Evolutionary conservation across 1,284 basidiomycete species (phyloP).

Genomic region (Austroboletus niveus): DNA sequence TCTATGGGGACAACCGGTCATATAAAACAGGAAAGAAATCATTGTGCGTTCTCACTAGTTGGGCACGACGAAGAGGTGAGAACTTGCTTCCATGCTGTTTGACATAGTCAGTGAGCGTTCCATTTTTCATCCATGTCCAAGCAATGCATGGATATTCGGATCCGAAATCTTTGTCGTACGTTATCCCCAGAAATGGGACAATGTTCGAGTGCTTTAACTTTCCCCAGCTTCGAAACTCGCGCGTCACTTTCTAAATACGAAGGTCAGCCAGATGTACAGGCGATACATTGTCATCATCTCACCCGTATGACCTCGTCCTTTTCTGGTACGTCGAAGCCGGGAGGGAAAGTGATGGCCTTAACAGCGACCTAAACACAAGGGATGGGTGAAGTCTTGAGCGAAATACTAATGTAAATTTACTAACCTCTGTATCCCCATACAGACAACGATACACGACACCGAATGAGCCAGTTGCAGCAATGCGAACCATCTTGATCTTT

Average conservation of each 20-base stretch:
- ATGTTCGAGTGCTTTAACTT: slow-evolving; percentile 6
- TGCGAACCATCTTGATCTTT: background rate
- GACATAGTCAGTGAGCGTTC: slow-evolving; percentile 3
- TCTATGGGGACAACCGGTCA: background rate
- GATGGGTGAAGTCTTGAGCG: background rate
- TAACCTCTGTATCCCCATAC: background rate
- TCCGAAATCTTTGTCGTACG: background rate
- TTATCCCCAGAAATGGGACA: slow-evolving; percentile 1
- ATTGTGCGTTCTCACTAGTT: background rate
- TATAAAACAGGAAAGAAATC: background rate
- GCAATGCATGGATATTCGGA: slow-evolving; percentile 11
- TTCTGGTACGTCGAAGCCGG: background rate
- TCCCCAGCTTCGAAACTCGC: slow-evolving; percentile 8
- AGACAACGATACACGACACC: background rate
- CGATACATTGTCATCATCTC: background rate
- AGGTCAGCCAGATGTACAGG: background rate
- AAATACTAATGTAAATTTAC: background rate
- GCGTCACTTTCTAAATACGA: slow-evolving; percentile 3
- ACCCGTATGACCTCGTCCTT: background rate
- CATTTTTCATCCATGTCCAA: slow-evolving; percentile 9
- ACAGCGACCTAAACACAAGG: background rate
- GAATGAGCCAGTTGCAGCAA: background rate
- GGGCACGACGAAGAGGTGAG: background rate
- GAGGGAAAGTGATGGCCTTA: background rate
- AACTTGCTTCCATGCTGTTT: background rate